Evolutionary conservation across 2,329 filamentous ascomycete species (phyloP).

Genomic region (Fusarium fujikuroi): DNA sequence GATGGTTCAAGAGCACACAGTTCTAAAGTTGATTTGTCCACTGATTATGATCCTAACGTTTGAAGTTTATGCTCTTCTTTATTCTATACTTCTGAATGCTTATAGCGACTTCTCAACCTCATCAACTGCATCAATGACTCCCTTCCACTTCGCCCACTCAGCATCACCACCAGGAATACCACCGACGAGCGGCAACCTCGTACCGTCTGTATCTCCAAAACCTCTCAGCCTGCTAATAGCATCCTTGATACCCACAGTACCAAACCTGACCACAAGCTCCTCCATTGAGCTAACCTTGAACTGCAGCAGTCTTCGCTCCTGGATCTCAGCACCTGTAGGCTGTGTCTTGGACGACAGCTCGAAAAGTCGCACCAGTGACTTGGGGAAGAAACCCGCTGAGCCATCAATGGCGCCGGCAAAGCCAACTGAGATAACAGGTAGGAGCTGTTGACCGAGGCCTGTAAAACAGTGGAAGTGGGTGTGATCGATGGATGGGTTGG

Average conservation of each 20-base stretch:
- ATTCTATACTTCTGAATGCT: neutral
- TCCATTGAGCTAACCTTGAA: constrained; percentile 70
- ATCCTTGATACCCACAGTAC: constrained; percentile 74
- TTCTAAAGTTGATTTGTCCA: neutral
- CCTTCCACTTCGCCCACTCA: constrained; percentile 67
- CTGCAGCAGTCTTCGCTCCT: constrained; percentile 66
- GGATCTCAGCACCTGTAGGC: constrained; percentile 54
- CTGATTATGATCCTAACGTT: neutral
- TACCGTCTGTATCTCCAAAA: constrained; percentile 68
- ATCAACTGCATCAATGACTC: constrained; percentile 55
- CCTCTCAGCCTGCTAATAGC: constrained; percentile 67
- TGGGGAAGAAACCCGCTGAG: constrained; percentile 71
- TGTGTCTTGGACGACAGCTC: constrained; percentile 52
- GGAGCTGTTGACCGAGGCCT: constrained; percentile 72
- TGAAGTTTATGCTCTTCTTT: neutral
- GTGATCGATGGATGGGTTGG: constrained; percentile 68
- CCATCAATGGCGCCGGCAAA: constrained; percentile 71
- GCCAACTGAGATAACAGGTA: constrained; percentile 68
- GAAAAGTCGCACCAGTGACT: constrained; percentile 68
- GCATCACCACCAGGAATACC: constrained; percentile 66
- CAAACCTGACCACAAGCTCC: constrained; percentile 69
- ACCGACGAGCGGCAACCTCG: constrained; percentile 66
- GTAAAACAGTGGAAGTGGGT: constrained; percentile 69
- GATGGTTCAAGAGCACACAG: neutral
- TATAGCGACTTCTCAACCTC: constrained; percentile 53